phyloP scores from a whole-genome alignment of 2,329 filamentous ascomycete genomes.

The Gaeumannomyces sp. region DNA sequence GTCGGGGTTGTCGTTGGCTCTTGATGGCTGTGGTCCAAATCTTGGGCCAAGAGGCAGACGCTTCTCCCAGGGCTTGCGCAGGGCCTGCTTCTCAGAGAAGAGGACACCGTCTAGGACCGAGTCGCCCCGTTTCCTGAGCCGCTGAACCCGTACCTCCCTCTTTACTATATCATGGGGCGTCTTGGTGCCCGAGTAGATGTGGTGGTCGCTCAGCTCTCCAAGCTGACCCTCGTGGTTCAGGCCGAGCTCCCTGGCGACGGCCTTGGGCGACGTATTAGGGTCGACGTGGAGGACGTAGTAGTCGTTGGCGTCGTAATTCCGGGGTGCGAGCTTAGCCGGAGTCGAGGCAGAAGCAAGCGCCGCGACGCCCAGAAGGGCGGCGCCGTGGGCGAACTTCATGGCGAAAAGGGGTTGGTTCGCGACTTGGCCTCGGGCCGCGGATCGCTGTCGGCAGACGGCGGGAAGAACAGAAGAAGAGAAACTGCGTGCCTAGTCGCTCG shows the following conservation, averaged over 20 bases:
- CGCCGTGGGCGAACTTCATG: slow-evolving; percentile 40
- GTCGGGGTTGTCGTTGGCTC: slow-evolving; percentile 23
- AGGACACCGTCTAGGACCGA: slow-evolving; percentile 68
- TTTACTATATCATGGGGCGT: slow-evolving; percentile 53
- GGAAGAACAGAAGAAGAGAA: too few species aligned
- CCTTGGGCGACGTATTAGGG: slow-evolving; percentile 54
- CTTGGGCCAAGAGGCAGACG: slow-evolving; percentile 33
- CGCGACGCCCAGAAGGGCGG: slow-evolving; percentile 46
- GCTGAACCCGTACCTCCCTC: slow-evolving; percentile 44
- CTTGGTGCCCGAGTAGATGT: slow-evolving; percentile 75
- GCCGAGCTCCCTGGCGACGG: slow-evolving; percentile 67
- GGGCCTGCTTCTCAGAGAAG: slow-evolving; percentile 68
- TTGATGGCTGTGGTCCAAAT: slow-evolving; percentile 2
- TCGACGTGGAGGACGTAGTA: slow-evolving; percentile 90
- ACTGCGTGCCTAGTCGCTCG: background rate
- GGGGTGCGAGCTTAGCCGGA: slow-evolving; percentile 41
- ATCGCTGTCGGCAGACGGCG: too few species aligned
- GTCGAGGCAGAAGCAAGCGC: slow-evolving; percentile 34
- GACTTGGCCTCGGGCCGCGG: too few species aligned
- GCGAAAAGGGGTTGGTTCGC: slow-evolving; percentile 10
- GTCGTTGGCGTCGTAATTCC: slow-evolving; percentile 75
- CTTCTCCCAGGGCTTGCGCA: slow-evolving; percentile 48
- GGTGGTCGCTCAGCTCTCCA: slow-evolving; percentile 70
- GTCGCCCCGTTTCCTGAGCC: slow-evolving; percentile 55
- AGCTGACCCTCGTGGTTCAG: slow-evolving; percentile 76